Conservation (phyloP, 208 protist genomes). For the Acanthamoeba culbertsoni region DNA sequence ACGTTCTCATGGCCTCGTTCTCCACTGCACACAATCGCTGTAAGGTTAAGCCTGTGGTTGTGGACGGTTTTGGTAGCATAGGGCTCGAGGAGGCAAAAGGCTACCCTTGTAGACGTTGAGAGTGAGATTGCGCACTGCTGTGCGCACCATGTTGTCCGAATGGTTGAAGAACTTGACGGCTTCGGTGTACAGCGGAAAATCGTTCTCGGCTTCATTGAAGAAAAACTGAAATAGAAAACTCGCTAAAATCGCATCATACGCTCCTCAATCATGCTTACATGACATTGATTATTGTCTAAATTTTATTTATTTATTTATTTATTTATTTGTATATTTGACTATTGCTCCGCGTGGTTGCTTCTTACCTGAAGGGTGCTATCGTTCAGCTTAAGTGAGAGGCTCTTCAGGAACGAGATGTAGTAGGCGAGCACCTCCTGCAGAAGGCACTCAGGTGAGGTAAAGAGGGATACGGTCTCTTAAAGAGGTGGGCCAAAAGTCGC, state of each 20-base stretch:
- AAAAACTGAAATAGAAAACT: conserved; percentile 26
- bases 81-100: too few species aligned
- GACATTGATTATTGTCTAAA: too few species aligned
- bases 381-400: conserved; percentile 86
- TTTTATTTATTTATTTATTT: too few species aligned
- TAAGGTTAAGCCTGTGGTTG: too few species aligned
- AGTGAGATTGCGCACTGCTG: conserved; percentile 86
- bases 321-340: too few species aligned
- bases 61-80: too few species aligned
- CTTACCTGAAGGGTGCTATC: conserved; percentile 87
- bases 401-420: conserved; percentile 91
- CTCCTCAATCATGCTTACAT: too few species aligned
- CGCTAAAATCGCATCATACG: neutral
- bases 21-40: conserved; percentile 77
- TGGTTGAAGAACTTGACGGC: conserved; percentile 90
- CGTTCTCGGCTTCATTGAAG: conserved; percentile 68
- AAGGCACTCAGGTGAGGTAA: neutral
- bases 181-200: conserved; percentile 89
- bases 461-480: neutral
- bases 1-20: conserved; percentile 75
- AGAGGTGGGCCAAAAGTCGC: neutral
- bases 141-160: conserved; percentile 85
- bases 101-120: conserved; percentile 87
- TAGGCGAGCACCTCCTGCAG: conserved; percentile 85
- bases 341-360: too few species aligned